phyloP scores from a whole-genome alignment of 2,329 filamentous ascomycete species.

The Sporothrix variecibatus region DNA sequence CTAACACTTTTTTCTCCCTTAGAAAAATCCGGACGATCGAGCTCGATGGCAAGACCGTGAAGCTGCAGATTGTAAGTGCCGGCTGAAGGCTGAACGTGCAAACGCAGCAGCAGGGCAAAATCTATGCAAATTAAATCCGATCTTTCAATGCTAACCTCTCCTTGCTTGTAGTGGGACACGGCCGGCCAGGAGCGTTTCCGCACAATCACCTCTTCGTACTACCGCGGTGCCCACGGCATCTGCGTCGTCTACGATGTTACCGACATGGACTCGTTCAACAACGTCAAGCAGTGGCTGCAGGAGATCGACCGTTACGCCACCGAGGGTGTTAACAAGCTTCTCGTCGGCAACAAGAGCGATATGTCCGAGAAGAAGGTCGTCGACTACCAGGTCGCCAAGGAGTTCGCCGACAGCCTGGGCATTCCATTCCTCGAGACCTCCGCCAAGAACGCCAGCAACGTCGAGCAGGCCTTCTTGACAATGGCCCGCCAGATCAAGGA shows the following conservation, averaged over 20 bases:
- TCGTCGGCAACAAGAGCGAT: conserved; percentile 99
- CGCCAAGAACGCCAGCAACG: conserved; percentile 98
- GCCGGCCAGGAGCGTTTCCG: conserved; percentile 99
- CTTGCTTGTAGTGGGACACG: conserved; percentile 81
- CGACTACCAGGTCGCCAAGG: conserved; percentile 99
- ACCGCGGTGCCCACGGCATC: conserved; percentile 97
- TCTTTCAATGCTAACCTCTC: not conserved
- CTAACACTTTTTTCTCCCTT: conserved; percentile 22
- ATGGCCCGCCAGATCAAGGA: conserved; percentile 99
- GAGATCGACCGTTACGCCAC: conserved; percentile 99
- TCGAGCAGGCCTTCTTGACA: conserved; percentile 99
- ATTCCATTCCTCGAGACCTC: conserved; percentile 99
- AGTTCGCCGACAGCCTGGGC: conserved; percentile 97
- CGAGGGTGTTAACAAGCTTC: conserved; percentile 98
- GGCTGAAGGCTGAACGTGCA: not conserved
- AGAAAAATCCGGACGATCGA: conserved; percentile 99
- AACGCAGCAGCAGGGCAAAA: not conserved
- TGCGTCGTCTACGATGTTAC: conserved; percentile 99
- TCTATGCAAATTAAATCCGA: not conserved
- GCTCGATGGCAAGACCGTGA: conserved; percentile 98
- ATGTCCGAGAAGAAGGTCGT: conserved; percentile 99
- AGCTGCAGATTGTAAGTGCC: conserved; percentile 86
- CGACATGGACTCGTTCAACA: conserved; percentile 99
- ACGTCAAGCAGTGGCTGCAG: conserved; percentile 99
- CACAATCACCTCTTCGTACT: conserved; percentile 99